Base-by-base conservation (phyloP, 2,329 filamentous ascomycete genomes). In the Alternaria postmessia region DNA sequence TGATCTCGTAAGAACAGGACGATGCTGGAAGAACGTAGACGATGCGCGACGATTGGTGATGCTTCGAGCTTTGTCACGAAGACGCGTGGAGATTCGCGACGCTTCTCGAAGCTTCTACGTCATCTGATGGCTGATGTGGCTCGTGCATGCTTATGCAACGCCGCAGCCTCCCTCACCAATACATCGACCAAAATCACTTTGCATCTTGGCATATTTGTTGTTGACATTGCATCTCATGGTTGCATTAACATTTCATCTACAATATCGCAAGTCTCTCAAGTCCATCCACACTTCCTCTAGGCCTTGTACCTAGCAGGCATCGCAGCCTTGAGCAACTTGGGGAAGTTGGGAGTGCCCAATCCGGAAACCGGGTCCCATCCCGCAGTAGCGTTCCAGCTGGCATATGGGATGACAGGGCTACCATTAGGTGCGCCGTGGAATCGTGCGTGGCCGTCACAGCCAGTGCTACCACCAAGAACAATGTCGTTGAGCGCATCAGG, bases 401-500 rank as follows among this genome's bases (percentile, higher is more conserved):
- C 72, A 57, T 71, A 72, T 8, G 71, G 72, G 24, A 75, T 68
- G 11, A 73, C 73, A 8, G 73, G 72, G 51, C 73, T 74, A 4
- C 74, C 77, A 32, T 74, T 73, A 0, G 71, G 63, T 16, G 48
- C 28, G 30, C 70, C 70, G 39, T 70, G 34, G 56, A 73, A 74
- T 12, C 71, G 59, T 7, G 65, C 70, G 48, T 65, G 54, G 3
- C 72, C 77, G 56, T 74, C 72, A 60, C 80, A 82, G 1, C 80
- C 80, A 12, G 60, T 74, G 26, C 70, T 73, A 7, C 70, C 71
- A 26, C 80, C 80, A 2, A 68, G 61, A 52, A 63, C 75, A 59
- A 75, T 78, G 63, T 87, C 86, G 7, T 79, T 85, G 18, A 87
- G 76, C 1, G 77, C 83, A 51, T 77, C 78, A 14, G 81, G 81